Evolutionary conservation across 345 rosid genomes (phyloP), one percentile per base, ranked within the genome.

Genomic region (Acer saccharum): DNA sequence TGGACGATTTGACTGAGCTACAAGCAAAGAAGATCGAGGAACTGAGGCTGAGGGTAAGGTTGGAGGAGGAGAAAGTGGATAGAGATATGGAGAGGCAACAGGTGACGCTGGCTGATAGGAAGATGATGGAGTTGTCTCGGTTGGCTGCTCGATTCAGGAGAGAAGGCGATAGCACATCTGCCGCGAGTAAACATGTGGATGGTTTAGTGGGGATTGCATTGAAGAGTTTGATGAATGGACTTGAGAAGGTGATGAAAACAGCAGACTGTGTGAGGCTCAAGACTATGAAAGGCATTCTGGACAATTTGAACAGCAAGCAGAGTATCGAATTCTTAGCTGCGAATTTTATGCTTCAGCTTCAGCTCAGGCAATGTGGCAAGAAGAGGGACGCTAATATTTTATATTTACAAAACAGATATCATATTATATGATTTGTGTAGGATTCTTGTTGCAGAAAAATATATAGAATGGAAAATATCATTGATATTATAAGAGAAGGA

Each of bases 81-180:
- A 84, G 92, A 80, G 94, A 90, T 55, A 88, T 92, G 95, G 98
- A 93, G 86, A 83, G 98, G 77, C 94, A 89, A 78, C 98, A 95
- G 78, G 90, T 94, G 54, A 87, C 80, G 4, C 18, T 95, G 81
- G 98, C 90, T 5, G 95, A 89, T 41, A 60, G 84, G 81, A 90
- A 84, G 78, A 83, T 90, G 89, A 86, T 89, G 6, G 97, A 95
- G 84, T 43, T 93, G 57, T 89, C 86, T 0, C 78, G 90, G 77
- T 39, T 88, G 71, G 79, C 82, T 41, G 67, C 81, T 65, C 77
- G 86, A 2, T 58, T 81, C 10, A 60, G 68, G 65, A 71, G 32
- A 29, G 32, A 29, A 29, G 32, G 32, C 32, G 32, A 67, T 0
- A 81, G 77, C 0, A 87, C 80, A 23, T 23, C 32, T 29, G 32